A percentile compares a stretch with the other conserved stretches of the same genome.
These are phyloP conservation scores for Colletotrichum sp. DNA, from an alignment of 2,329 filamentous ascomycete genomes.

Conservation along the genomic window DNA sequence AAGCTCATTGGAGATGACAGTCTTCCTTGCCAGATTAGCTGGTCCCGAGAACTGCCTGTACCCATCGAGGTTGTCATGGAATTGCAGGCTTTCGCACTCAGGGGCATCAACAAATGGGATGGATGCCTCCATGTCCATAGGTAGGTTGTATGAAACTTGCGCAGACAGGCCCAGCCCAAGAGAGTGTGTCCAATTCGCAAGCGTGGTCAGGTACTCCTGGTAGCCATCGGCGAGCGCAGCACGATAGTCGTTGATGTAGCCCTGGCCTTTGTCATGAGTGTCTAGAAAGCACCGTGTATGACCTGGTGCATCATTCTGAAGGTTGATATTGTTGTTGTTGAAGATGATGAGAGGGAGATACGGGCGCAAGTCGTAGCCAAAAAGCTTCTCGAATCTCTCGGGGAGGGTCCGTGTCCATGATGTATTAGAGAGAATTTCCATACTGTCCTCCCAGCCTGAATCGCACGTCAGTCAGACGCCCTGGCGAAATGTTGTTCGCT, in stretches of 20 bases:
- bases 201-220: neutral
- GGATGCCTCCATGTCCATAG: conserved; percentile 44
- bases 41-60: conserved; percentile 45
- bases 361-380: conserved; percentile 36
- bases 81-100: conserved; percentile 44
- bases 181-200: neutral
- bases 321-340: neutral
- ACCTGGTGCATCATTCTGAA: neutral
- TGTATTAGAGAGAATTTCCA: conserved; percentile 35
- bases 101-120: conserved; percentile 42
- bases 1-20: conserved; percentile 43
- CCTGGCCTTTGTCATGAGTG: neutral
- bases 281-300: neutral
- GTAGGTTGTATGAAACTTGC: conserved; percentile 45
- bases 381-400: conserved; percentile 29
- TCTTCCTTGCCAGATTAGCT: conserved; percentile 40
- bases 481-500: no score
- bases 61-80: conserved; percentile 39
- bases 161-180: conserved; percentile 40
- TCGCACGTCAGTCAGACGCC: neutral
- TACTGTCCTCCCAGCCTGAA: conserved; percentile 35
- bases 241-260: conserved; percentile 8
- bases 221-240: neutral
- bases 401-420: conserved; percentile 41
- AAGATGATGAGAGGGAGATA: conserved; percentile 37